Conservation (phyloP, 805 yeast genomes). For the Wickerhamiella sorbophila region DNA sequence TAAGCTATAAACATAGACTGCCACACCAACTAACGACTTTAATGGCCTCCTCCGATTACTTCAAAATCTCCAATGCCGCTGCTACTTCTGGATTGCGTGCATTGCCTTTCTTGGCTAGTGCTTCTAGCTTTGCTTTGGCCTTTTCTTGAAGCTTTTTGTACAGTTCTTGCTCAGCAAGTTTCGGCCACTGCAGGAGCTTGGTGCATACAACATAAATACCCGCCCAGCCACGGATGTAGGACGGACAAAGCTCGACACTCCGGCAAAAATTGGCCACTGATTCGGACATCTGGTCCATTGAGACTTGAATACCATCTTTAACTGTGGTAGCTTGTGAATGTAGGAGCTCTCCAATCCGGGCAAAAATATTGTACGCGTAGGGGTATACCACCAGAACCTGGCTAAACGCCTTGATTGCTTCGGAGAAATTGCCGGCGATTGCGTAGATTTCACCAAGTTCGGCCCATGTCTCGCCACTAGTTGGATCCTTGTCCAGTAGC, state of each 20-base stretch:
- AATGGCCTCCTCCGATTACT: constrained; percentile 3
- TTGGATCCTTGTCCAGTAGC: constrained; percentile 49
- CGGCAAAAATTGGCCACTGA: constrained; percentile 40
- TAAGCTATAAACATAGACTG: not conserved
- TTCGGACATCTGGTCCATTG: constrained; percentile 15
- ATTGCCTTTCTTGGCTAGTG: constrained; percentile 23
- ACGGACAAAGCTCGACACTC: constrained; percentile 62
- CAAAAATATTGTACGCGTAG: constrained; percentile 49
- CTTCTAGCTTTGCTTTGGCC: constrained; percentile 27
- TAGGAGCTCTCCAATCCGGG: constrained; percentile 43
- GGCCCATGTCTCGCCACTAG: constrained; percentile 66
- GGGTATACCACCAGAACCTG: constrained; percentile 62
- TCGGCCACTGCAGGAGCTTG: constrained; percentile 14
- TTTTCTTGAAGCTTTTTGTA: constrained; percentile 26
- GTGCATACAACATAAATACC: constrained; percentile 34
- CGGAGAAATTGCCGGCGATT: constrained; percentile 45
- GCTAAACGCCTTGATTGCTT: constrained; percentile 50
- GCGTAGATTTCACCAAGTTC: constrained; percentile 59
- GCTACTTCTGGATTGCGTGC: constrained; percentile 26
- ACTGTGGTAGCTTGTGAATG: constrained; percentile 15
- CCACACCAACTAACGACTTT: not conserved
- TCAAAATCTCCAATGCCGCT: constrained; percentile 26
- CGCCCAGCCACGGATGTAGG: constrained; percentile 58
- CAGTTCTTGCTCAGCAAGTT: constrained; percentile 16
- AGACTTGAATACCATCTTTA: constrained; percentile 10